Base-by-base conservation (phyloP, 768 basidiomycete genomes). In the Serendipita sp. region DNA sequence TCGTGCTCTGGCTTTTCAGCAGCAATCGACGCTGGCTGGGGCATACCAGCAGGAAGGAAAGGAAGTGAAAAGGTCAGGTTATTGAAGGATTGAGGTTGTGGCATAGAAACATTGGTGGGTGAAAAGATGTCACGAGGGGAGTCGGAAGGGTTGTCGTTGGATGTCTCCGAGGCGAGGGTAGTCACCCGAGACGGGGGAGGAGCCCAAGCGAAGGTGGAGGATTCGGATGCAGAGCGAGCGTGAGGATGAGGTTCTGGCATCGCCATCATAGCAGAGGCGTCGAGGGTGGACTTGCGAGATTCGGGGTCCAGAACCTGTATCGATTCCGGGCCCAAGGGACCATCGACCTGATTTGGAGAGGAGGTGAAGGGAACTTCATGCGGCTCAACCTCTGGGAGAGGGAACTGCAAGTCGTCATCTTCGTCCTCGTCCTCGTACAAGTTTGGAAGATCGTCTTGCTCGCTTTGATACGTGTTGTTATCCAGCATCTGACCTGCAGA, bases 41-140 rank as follows among this genome's bases (percentile, higher is more conserved):
- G 53, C 53, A 24, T 22, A 11, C 28, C 24, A n/a, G 34, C 7
- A 38, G 14, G 34, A 38, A 38, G 34, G 34, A 38, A n/a, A 58
- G 31, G 53, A 58, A 58, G 24, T 11, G 53, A 31, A 50, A 58
- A 58, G 14, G 53, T 4, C 17, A 58, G 17, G 20, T 24, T 31
- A 28, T 24, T 31, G 24, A 38, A 14, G 34, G 34, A 38, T 14
- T 26, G 24, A 5, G 53, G 53, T 31, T 58, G 53, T 22, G 53
- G 53, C 22, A 58, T 24, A 9, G 53, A 5, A 7, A 31, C 53
- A 11, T 22, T 13, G 24, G 31, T 33, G 4, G 53, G 53, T 31
- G 53, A 58, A 24, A 58, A 58, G 31, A 58, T 58, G 24, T 58
- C 53, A 24, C 53, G 53, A 58, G 53, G 53, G 1, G 53, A 58